Evolutionary conservation across 1,284 basidiomycete genomes (phyloP), one percentile per base, ranked within the genome.

Genomic region (Blastosporella zonata): DNA sequence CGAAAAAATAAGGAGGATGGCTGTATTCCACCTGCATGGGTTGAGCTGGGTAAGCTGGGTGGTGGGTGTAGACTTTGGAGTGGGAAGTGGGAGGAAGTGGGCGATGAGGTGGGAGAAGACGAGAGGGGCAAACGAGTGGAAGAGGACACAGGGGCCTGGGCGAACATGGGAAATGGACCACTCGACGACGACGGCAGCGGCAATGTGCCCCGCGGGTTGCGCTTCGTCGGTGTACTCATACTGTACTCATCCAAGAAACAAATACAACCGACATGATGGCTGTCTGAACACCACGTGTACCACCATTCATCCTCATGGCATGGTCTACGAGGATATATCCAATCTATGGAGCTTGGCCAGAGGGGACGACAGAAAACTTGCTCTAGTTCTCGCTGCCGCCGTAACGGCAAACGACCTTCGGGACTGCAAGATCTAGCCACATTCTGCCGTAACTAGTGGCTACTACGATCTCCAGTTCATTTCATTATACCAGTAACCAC

Each of bases 1-100:
- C 74, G 78, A 60, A 89, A 90, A 68, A 90, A 88, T 5, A 82
- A 82, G 8, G 84, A 78, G 15, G 87, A 79, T 20, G 87, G 86
- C 47, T 82, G 79, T 17, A 89, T 83, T 22, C 86, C 87, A 36
- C 81, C 79, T 13, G 82, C 81, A 64, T 88, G 84, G 0, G 84
- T 83, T 2, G 74, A 64, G 47, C 67, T 53, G 22, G 53, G 50
- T 25, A 51, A 33, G 12, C 43, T 49, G 18, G 55, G 54, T 21
- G 53, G 50, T 6, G 55, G 48, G 36, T 57, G 47, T 58, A 49
- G 47, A 53, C 49, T 52, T 59, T 57, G 38, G 52, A 54, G 41
- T 54, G 61, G 49, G 52, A 55, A 36, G 51, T 58, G 39, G 50
- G 57, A 34, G 37, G 57, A 49, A 50, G 54, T 46, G 46, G 61